These are phyloP conservation scores for Carex cristatella DNA, from an alignment of 176 grass and related monocot species.

Conservation along the genomic window DNA sequence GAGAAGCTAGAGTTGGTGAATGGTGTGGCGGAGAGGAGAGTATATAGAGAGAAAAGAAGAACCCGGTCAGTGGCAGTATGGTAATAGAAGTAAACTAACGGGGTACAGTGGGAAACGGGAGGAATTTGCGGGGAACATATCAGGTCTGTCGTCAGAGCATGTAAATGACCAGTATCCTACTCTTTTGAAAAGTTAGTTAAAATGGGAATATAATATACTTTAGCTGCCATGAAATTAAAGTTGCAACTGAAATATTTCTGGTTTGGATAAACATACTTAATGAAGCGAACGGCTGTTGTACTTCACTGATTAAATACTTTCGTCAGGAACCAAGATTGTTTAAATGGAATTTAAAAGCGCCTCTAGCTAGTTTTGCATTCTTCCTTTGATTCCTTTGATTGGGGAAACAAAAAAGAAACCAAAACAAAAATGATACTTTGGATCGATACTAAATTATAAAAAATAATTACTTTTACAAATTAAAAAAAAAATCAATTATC, in stretches of 20 bases:
- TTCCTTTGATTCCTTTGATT: neutral
- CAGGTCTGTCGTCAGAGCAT: conserved; percentile 26
- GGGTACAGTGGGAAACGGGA: conserved; percentile 20
- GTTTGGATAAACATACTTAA: neutral
- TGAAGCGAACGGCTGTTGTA: neutral
- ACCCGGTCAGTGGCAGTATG: conserved; percentile 8
- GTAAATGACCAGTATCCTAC: neutral
- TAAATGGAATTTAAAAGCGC: neutral
- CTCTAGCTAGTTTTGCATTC: neutral
- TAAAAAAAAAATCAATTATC: too few species aligned
- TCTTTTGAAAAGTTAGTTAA: neutral
- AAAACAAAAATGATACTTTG: neutral
- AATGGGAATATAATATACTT: conserved; percentile 1
- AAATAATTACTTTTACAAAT: neutral
- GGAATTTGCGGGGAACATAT: conserved; percentile 20
- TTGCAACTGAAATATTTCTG: neutral
- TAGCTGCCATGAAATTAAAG: neutral
- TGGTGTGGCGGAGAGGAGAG: neutral
- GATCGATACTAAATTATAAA: neutral
- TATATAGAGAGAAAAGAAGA: conserved; percentile 51
- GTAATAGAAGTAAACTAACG: conserved; percentile 20
- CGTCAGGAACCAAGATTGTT: neutral
- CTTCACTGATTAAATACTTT: neutral
- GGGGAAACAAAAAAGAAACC: neutral
- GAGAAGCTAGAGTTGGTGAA: conserved; percentile 18